Conservation (phyloP, 441 rosid genomes). For the Croton laevigatus region DNA sequence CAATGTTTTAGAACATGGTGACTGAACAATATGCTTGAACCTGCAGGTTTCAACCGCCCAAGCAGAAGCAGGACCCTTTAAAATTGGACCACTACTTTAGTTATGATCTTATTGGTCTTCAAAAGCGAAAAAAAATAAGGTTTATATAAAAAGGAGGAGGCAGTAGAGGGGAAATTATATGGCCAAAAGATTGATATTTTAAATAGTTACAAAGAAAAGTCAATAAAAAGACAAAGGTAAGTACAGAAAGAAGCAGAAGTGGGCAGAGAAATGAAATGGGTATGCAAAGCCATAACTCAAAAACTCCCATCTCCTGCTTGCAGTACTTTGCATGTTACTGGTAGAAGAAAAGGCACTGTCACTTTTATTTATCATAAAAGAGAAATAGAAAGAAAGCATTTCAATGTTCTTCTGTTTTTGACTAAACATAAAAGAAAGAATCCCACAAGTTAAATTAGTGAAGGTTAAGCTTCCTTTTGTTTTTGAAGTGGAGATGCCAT, state of each 20-base stretch:
- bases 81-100: slow-evolving; percentile 26
- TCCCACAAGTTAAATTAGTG: slow-evolving; percentile 14
- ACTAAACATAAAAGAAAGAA: neutral
- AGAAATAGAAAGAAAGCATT: neutral
- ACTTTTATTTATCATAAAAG: neutral
- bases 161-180: neutral
- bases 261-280: slow-evolving; percentile 14
- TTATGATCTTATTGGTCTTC: slow-evolving; percentile 6
- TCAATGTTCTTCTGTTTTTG: neutral
- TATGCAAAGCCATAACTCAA: slow-evolving; percentile 4
- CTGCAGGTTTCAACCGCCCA: slow-evolving; percentile 17
- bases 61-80: slow-evolving; percentile 11
- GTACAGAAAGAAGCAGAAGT: slow-evolving; percentile 12
- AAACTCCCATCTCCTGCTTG: slow-evolving; percentile 9
- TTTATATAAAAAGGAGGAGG: too few species aligned
- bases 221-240: slow-evolving; percentile 12
- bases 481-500: slow-evolving; percentile 9
- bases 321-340: neutral
- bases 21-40: slow-evolving; percentile 17
- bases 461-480: slow-evolving; percentile 16
- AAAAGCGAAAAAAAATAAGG: too few species aligned
- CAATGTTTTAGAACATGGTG: slow-evolving; percentile 7
- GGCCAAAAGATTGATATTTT: too few species aligned
- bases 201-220: too few species aligned
- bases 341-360: neutral